phyloP scores from a whole-genome alignment of 2,329 filamentous ascomycete genomes.

The Polytolypa hystricis region DNA sequence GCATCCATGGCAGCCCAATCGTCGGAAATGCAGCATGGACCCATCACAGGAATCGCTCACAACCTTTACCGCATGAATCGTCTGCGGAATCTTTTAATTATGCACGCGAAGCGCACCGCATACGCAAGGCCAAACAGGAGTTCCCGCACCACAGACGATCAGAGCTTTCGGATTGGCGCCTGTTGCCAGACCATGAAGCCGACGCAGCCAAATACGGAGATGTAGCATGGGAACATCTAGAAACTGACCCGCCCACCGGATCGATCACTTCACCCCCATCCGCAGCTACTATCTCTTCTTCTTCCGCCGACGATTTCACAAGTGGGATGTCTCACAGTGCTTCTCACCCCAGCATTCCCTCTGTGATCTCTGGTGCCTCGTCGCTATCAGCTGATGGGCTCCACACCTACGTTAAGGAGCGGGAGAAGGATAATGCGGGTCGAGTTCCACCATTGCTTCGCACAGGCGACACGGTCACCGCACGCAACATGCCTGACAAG shows the following conservation, averaged over 20 bases:
- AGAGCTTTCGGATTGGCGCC: slow-evolving; percentile 19
- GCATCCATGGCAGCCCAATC: slow-evolving; percentile 7
- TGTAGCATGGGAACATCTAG: no score
- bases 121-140: slow-evolving; percentile 20
- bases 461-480: slow-evolving; percentile 33
- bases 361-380: slow-evolving; percentile 35
- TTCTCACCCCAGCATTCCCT: slow-evolving; percentile 37
- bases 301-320: slow-evolving; percentile 34
- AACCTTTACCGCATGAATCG: slow-evolving; percentile 22
- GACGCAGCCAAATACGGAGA: no score
- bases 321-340: slow-evolving; percentile 38
- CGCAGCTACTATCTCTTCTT: slow-evolving; percentile 37
- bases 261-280: slow-evolving; percentile 27
- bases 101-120: slow-evolving; percentile 25
- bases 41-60: slow-evolving; percentile 27
- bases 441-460: slow-evolving; percentile 28
- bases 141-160: slow-evolving; percentile 1
- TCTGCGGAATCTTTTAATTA: slow-evolving; percentile 25
- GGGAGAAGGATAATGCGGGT: slow-evolving; percentile 19
- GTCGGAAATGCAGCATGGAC: slow-evolving; percentile 9
- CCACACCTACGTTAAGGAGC: slow-evolving; percentile 15
- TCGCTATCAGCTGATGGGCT: slow-evolving; percentile 33
- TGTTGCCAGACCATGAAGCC: no score
- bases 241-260: no score
- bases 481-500: slow-evolving; percentile 15